Percentiles rank a stretch among this genome's conserved stretches.
Conservation (phyloP, 306 rosid genomes). For the Medicago lupulina region DNA sequence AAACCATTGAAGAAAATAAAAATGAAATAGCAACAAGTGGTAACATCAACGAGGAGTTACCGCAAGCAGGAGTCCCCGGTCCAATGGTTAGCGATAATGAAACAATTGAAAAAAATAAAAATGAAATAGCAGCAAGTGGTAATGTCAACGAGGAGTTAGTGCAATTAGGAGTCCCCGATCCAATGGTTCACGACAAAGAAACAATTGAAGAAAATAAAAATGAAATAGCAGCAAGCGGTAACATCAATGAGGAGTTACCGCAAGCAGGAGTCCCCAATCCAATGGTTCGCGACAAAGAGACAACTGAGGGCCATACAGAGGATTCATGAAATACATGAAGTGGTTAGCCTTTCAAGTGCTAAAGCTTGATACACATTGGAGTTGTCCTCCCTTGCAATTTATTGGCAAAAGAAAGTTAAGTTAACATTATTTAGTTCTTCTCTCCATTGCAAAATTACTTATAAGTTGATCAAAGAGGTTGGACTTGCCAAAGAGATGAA, state of each 20-base stretch:
- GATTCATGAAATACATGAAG: slow-evolving; percentile 16
- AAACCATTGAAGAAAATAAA: too few relatives aligned
- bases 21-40: too few relatives aligned
- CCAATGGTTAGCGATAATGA: too few relatives aligned
- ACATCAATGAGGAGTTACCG: background rate
- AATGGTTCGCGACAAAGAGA: slow-evolving; percentile 16
- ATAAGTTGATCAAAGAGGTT: background rate
- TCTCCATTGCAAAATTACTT: background rate
- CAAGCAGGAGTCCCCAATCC: background rate
- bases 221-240: background rate
- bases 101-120: slow-evolving; percentile 10
- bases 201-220: background rate
- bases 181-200: slow-evolving; percentile 24
- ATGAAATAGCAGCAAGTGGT: background rate
- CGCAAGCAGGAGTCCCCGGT: too few relatives aligned
- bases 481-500: slow-evolving; percentile 19
- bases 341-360: slow-evolving; percentile 5
- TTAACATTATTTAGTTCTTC: slow-evolving; percentile 1
- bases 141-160: background rate
- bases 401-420: slow-evolving; percentile 11
- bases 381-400: background rate
- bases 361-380: background rate
- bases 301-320: slow-evolving; percentile 17
- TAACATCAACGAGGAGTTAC: too few relatives aligned
- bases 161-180: background rate